Percentiles rank a stretch among this genome's conserved stretches.
Evolutionary conservation across 1,139 yeast species (phyloP).

Genomic region (Scheffersomyces segobiensis): DNA sequence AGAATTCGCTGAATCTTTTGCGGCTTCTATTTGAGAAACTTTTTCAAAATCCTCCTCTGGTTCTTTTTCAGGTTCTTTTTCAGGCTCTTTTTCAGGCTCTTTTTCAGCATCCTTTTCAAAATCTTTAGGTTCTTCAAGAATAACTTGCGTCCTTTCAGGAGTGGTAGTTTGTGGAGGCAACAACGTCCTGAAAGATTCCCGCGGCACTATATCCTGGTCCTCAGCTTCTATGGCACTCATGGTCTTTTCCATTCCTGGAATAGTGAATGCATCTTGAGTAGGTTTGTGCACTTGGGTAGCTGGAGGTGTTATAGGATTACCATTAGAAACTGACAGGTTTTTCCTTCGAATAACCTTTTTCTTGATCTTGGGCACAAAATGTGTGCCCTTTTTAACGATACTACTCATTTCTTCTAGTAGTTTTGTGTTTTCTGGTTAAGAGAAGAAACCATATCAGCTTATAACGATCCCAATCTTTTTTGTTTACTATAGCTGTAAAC

Average conservation of each 20-base stretch:
- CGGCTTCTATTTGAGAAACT: background rate
- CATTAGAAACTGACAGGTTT: constrained; percentile 24
- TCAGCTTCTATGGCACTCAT: background rate
- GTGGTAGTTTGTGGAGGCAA: background rate
- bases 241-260: background rate
- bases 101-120: background rate
- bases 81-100: background rate
- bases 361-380: constrained; percentile 42
- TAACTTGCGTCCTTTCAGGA: background rate
- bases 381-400: constrained; percentile 46
- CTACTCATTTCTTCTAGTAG: constrained; percentile 41
- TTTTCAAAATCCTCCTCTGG: background rate
- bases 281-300: constrained; percentile 19
- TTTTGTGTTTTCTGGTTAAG: constrained; percentile 1
- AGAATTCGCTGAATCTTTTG: too few species aligned
- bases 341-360: constrained; percentile 25
- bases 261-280: background rate
- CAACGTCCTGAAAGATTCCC: background rate
- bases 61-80: background rate
- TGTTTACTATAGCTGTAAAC: background rate
- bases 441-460: background rate
- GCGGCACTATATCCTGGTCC: background rate
- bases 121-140: background rate
- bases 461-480: background rate
- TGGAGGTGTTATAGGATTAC: constrained; percentile 24